Evolutionary conservation across 257 asterid genomes (phyloP).

Genomic region (Coffea canephora): DNA sequence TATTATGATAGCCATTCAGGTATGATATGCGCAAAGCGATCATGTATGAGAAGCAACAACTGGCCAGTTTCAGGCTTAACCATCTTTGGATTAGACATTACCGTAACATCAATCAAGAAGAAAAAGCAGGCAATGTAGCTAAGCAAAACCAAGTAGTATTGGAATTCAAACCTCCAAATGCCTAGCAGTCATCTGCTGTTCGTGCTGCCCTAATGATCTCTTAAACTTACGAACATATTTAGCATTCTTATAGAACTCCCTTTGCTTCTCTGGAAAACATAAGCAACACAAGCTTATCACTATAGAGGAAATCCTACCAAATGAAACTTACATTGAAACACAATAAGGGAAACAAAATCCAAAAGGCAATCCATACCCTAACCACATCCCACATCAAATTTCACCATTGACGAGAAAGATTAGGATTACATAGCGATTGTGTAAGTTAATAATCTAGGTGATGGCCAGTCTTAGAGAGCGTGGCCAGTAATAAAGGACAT

Average conservation of each 20-base stretch:
- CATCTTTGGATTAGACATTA: neutral
- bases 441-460: neutral
- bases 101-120: neutral
- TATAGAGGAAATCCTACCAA: neutral
- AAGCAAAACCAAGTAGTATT: conserved; percentile 1
- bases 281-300: neutral
- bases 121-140: neutral
- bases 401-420: neutral
- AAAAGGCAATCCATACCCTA: neutral
- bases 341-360: neutral
- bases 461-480: neutral
- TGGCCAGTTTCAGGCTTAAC: neutral
- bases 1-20: neutral
- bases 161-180: conserved; percentile 40
- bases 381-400: neutral
- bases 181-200: conserved; percentile 30
- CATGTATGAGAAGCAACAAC: neutral
- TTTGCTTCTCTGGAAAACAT: conserved; percentile 64
- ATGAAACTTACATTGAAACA: neutral
- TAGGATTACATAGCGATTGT: neutral
- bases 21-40: no score
- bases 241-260: conserved; percentile 88
- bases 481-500: neutral
- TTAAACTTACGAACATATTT: conserved; percentile 63
- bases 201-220: conserved; percentile 48